Evolutionary conservation across 2,329 filamentous ascomycete genomes (phyloP).

Genomic region (Calonectria ilicicola): DNA sequence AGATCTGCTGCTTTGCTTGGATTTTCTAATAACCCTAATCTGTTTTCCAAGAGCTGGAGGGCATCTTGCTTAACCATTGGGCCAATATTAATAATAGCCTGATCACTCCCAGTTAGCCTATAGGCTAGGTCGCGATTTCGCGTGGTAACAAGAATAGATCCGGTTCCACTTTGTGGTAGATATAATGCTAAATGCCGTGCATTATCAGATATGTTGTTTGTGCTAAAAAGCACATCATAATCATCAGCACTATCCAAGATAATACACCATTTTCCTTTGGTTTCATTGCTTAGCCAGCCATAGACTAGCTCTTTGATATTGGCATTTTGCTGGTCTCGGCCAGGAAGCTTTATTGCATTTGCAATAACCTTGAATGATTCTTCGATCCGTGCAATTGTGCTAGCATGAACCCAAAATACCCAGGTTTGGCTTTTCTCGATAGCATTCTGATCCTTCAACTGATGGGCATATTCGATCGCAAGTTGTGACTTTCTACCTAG

Average conservation of each 20-base stretch:
- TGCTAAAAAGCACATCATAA: no score
- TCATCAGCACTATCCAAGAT: neutral
- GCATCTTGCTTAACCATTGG: neutral
- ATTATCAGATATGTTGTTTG: no score
- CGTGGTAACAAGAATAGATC: neutral
- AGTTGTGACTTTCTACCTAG: slow-evolving; percentile 33
- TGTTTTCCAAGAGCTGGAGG: neutral
- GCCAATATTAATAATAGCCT: neutral
- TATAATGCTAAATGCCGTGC: neutral
- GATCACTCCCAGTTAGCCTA: neutral
- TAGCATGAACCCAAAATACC: slow-evolving; percentile 50
- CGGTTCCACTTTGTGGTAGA: neutral
- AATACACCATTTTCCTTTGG: neutral
- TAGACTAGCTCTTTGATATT: neutral
- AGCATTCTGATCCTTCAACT: slow-evolving; percentile 33
- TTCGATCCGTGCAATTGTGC: neutral
- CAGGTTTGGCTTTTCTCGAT: slow-evolving; percentile 35
- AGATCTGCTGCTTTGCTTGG: neutral
- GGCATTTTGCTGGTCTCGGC: neutral
- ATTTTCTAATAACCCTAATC: neutral
- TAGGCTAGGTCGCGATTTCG: neutral
- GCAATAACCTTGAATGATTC: no score
- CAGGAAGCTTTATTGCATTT: neutral
- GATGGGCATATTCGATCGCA: slow-evolving; percentile 52
- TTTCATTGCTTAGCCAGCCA: neutral